Evolutionary conservation across 1,284 basidiomycete species (phyloP).

Genomic region (Ganoderma sinense): DNA sequence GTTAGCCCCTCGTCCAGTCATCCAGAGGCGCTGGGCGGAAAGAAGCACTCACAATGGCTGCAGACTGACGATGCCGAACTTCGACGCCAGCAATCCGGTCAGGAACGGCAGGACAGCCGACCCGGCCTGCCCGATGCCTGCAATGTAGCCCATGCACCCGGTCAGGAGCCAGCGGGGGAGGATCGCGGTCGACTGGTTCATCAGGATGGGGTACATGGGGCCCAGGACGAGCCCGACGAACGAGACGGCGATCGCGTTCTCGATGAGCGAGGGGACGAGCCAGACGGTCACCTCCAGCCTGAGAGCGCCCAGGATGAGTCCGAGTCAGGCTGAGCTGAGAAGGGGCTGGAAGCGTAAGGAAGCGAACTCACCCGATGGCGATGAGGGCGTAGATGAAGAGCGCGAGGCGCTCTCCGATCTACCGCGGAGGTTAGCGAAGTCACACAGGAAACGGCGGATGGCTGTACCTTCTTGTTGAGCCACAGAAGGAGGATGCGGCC

Average conservation of each 20-base stretch:
- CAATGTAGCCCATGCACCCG: slow-evolving; percentile 73
- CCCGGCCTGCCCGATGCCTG: slow-evolving; percentile 71
- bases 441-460: background rate
- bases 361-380: slow-evolving; percentile 54
- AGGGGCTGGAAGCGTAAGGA: background rate
- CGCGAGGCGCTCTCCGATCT: slow-evolving; percentile 61
- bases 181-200: slow-evolving; percentile 63
- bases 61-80: slow-evolving; percentile 61
- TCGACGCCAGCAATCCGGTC: slow-evolving; percentile 62
- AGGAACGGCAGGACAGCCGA: slow-evolving; percentile 73
- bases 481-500: slow-evolving; percentile 64
- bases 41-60: slow-evolving; percentile 60
- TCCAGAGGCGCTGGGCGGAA: slow-evolving; percentile 43
- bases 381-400: slow-evolving; percentile 60
- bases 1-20: slow-evolving; percentile 44
- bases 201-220: slow-evolving; percentile 75
- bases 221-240: slow-evolving; percentile 53
- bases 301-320: background rate
- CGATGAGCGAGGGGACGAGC: slow-evolving; percentile 66
- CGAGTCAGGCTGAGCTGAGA: background rate
- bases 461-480: slow-evolving; percentile 61
- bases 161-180: slow-evolving; percentile 69
- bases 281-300: slow-evolving; percentile 70
- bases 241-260: slow-evolving; percentile 65
- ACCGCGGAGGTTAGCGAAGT: background rate